phyloP scores from a whole-genome alignment of 345 rosid species.

The Brassica incana region DNA sequence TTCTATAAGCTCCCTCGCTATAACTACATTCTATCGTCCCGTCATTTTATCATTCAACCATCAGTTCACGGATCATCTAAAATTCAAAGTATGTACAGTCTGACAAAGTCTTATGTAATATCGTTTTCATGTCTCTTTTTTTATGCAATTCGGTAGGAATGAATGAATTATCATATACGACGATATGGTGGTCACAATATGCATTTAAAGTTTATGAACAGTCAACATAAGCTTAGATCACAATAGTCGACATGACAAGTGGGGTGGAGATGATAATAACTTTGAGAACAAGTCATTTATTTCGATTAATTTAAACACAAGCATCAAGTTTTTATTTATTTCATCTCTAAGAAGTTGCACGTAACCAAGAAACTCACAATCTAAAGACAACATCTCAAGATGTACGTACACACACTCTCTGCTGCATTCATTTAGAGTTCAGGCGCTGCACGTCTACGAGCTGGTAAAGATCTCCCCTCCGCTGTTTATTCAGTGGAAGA shows the following conservation, averaged over 20 bases:
- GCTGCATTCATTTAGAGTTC: constrained; percentile 35
- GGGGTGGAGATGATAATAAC: neutral
- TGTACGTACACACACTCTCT: neutral
- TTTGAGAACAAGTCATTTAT: neutral
- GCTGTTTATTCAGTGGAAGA: constrained; percentile 71
- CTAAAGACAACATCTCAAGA: constrained; percentile 7
- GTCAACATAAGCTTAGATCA: neutral
- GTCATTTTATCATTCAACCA: constrained; percentile 32
- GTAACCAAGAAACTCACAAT: neutral
- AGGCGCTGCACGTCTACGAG: constrained; percentile 66
- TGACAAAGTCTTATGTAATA: constrained; percentile 20
- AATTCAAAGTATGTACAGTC: neutral
- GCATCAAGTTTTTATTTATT: neutral
- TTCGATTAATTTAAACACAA: neutral
- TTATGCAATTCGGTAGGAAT: neutral
- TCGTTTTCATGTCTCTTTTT: constrained; percentile 30
- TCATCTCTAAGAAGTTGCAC: neutral
- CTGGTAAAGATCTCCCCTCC: constrained; percentile 84
- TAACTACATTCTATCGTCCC: neutral
- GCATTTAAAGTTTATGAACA: neutral
- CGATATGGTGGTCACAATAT: neutral
- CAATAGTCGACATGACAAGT: neutral
- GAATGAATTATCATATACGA: neutral
- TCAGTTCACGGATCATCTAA: constrained; percentile 5
- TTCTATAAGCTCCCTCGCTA: neutral